Evolutionary conservation across 768 basidiomycete species (phyloP).

Genomic region (Boletus barrowsii): DNA sequence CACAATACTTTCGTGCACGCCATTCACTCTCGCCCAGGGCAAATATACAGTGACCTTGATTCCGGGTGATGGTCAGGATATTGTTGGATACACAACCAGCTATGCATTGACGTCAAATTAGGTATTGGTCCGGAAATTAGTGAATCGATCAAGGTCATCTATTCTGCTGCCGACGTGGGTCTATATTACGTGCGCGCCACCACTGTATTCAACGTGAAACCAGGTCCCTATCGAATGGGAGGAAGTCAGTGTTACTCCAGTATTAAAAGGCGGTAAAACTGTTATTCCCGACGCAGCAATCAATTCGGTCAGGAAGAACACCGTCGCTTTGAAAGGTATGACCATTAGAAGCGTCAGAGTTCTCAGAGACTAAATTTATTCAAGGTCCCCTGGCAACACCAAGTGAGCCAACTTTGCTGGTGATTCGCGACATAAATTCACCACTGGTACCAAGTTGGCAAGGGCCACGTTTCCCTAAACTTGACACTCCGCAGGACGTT

Average conservation of each 20-base stretch:
- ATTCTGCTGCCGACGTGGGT: slow-evolving; percentile 76
- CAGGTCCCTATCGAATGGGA: slow-evolving; percentile 99
- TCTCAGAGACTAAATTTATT: slow-evolving; percentile 9
- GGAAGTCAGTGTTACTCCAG: slow-evolving; percentile 94
- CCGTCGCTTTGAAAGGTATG: slow-evolving; percentile 93
- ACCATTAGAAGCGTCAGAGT: background rate
- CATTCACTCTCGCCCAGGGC: slow-evolving; percentile 50
- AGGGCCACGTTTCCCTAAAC: slow-evolving; percentile 98
- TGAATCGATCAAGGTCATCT: slow-evolving; percentile 93
- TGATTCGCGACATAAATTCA: slow-evolving; percentile 12
- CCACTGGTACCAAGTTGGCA: slow-evolving; percentile 67
- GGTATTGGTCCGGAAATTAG: slow-evolving; percentile 99
- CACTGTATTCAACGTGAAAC: slow-evolving; percentile 10
- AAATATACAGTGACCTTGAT: slow-evolving; percentile 96
- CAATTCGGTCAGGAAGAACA: slow-evolving; percentile 90
- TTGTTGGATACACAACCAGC: slow-evolving; percentile 5
- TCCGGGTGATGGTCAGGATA: slow-evolving; percentile 82
- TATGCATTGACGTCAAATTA: slow-evolving; percentile 32
- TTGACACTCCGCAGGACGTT: slow-evolving; percentile 95
- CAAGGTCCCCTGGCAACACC: slow-evolving; percentile 94
- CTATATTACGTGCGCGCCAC: slow-evolving; percentile 1
- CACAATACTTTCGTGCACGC: background rate
- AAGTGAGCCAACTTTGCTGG: slow-evolving; percentile 52
- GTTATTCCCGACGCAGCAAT: slow-evolving; percentile 94
- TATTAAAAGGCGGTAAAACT: slow-evolving; percentile 93